Evolutionary conservation across 352 stramenopile species (phyloP).

Genomic region (Phytophthora hibernalis): DNA sequence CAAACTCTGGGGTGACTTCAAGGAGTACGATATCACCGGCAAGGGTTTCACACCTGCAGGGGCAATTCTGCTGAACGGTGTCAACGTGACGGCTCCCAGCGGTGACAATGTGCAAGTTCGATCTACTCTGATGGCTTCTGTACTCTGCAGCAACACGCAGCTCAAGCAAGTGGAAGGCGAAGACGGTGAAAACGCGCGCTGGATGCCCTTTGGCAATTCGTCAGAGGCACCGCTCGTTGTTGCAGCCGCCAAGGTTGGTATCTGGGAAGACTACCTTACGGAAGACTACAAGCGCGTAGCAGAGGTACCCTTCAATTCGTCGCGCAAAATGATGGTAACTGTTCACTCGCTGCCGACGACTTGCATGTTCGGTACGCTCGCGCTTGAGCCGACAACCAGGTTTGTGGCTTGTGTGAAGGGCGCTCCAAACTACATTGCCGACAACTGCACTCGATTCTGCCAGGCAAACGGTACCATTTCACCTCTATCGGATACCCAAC

Average conservation of each 20-base stretch:
- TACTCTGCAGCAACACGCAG: conserved; percentile 81
- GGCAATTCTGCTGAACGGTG: conserved; percentile 51
- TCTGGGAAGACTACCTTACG: conserved; percentile 60
- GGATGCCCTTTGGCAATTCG: conserved; percentile 72
- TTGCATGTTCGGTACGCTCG: conserved; percentile 51
- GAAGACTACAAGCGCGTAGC: conserved; percentile 75
- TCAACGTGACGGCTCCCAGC: conserved; percentile 44
- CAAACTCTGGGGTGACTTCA: conserved; percentile 79
- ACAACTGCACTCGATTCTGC: conserved; percentile 66
- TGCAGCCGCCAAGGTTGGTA: conserved; percentile 70
- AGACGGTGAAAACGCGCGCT: conserved; percentile 32
- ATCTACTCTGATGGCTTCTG: conserved; percentile 57
- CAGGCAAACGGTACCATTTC: conserved; percentile 54
- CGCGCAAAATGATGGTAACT: conserved; percentile 95
- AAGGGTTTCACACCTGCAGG: conserved; percentile 69
- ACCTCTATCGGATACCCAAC: conserved; percentile 46
- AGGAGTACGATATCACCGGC: conserved; percentile 68
- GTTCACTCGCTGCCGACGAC: conserved; percentile 56
- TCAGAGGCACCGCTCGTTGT: conserved; percentile 79
- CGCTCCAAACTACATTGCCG: conserved; percentile 74
- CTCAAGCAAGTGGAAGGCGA: conserved; percentile 68
- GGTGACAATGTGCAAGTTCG: conserved; percentile 61
- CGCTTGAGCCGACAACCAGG: conserved; percentile 39
- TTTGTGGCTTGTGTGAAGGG: conserved; percentile 71
- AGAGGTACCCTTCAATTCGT: conserved; percentile 96